phyloP scores from a whole-genome alignment of 768 basidiomycete genomes.

The Kwoniella botswanensis region DNA sequence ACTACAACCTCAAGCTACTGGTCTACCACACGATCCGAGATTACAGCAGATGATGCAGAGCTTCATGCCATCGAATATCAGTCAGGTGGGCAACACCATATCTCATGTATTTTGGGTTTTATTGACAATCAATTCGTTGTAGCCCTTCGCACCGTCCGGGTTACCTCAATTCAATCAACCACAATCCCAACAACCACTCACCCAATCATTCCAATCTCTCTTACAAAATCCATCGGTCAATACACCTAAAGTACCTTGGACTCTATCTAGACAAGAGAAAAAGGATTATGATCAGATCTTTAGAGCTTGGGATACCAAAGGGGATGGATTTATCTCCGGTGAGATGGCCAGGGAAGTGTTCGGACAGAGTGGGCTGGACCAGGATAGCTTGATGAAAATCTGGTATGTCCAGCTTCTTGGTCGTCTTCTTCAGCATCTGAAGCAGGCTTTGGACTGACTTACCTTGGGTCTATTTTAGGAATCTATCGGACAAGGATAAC shows the following conservation, averaged over 20 bases:
- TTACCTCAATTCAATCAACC: conserved; percentile 67
- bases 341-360: conserved; percentile 87
- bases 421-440: conserved; percentile 45
- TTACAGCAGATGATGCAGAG: conserved; percentile 86
- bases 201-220: conserved; percentile 86
- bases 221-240: conserved; percentile 75
- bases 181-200: conserved; percentile 67
- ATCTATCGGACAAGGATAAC: conserved; percentile 87
- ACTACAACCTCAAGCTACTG: conserved; percentile 53
- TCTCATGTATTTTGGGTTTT: background rate
- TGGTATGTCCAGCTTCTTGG: conserved; percentile 65
- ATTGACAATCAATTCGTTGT: conserved; percentile 10
- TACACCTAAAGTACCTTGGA: conserved; percentile 77
- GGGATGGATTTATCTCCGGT: conserved; percentile 84
- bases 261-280: conserved; percentile 84
- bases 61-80: conserved; percentile 74
- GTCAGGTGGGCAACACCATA: conserved; percentile 38
- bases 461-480: conserved; percentile 64
- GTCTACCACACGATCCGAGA: conserved; percentile 66
- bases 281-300: conserved; percentile 97
- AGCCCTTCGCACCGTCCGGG: conserved; percentile 56
- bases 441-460: background rate
- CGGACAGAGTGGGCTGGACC: conserved; percentile 84
- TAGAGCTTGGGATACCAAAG: conserved; percentile 83
- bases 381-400: conserved; percentile 88